Percentiles rank a stretch among this genome's conserved stretches.
Conservation (phyloP, 176 grass and related monocot species). For the Cenchrus purpureus region DNA sequence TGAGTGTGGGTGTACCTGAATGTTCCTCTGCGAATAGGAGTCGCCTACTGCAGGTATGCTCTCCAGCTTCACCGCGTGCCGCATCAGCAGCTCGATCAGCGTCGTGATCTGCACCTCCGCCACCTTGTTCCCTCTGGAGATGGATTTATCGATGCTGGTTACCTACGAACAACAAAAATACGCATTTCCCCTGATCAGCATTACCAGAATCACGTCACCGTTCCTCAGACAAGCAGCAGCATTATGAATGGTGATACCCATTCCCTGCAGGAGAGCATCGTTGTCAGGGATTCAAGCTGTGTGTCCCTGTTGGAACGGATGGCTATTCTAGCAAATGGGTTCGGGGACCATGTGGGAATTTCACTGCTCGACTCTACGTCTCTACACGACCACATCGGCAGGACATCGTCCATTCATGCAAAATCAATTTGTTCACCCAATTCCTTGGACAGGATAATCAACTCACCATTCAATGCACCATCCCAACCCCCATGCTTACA, state of each 20-base stretch:
- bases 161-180: constrained; percentile 46
- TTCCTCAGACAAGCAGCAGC: constrained; percentile 6
- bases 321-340: constrained; percentile 31
- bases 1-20: constrained; percentile 64
- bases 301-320: not conserved
- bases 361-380: constrained; percentile 17
- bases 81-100: constrained; percentile 92
- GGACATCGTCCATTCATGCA: constrained; percentile 26
- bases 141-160: constrained; percentile 75
- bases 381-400: constrained; percentile 15
- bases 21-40: constrained; percentile 70
- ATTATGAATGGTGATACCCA: not conserved
- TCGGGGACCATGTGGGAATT: constrained; percentile 52
- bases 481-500: constrained; percentile 24
- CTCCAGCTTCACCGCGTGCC: constrained; percentile 91
- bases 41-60: constrained; percentile 63
- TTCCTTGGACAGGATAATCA: constrained; percentile 32
- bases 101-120: constrained; percentile 97
- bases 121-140: constrained; percentile 74
- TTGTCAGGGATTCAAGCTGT: constrained; percentile 33
- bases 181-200: constrained; percentile 6
- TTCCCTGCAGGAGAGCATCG: constrained; percentile 20
- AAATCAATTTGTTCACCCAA: constrained; percentile 54
- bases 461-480: constrained; percentile 46
- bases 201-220: not conserved